Base-by-base conservation (phyloP, 1,139 yeast species). In the Meyerozyma guilliermondii region DNA sequence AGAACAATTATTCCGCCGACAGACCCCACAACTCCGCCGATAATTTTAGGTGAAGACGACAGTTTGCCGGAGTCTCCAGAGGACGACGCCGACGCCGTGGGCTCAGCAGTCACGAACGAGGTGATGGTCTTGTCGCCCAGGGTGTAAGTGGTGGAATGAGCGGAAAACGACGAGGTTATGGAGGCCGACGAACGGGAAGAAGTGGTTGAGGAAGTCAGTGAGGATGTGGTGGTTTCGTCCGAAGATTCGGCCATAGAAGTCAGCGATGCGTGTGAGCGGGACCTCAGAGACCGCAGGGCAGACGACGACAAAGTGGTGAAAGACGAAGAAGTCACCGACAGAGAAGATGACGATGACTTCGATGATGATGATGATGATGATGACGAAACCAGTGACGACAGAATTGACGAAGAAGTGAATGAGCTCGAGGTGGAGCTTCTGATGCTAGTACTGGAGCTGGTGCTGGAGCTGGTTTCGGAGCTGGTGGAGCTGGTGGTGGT, bases 11-110 rank as follows among this genome's bases (percentile, higher is more conserved):
- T 61, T 3, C 78, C 78, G 11, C 77, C 78, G 31, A 72, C 68
- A 5, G 76, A 71, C 1, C 78, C 78, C 7, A 72, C 77, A 18
- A 72, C 54, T 0, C 78, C 77, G 7, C 78, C 78, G 39, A 72
- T 71, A 43, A 72, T 58, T 50, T 65, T 70, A 33, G 70, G 60
- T 49, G 67, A 40, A 17, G 46, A 44, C 13, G 49, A 43, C 42
- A 44, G 41, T 9, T 41, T 44, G n/a, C 54, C 49, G 33, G 16
- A 11, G 33, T 11, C 38, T 16, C n/a, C n/a, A n/a, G n/a, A n/a
- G n/a, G 48, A 28, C 16, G 46, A 39, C 2, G 76, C 13, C n/a
- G 36, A 16, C 16, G 36, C 11, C 16, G 36, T 10, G n/a, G 36
- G 36, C 24, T 33, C 73, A 0, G 69, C 63, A 0, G 74, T 59